Evolutionary conservation across 495 filamentous ascomycete genomes (phyloP), one percentile per base, ranked within the genome.

Genomic region (Neurospora intermedia): DNA sequence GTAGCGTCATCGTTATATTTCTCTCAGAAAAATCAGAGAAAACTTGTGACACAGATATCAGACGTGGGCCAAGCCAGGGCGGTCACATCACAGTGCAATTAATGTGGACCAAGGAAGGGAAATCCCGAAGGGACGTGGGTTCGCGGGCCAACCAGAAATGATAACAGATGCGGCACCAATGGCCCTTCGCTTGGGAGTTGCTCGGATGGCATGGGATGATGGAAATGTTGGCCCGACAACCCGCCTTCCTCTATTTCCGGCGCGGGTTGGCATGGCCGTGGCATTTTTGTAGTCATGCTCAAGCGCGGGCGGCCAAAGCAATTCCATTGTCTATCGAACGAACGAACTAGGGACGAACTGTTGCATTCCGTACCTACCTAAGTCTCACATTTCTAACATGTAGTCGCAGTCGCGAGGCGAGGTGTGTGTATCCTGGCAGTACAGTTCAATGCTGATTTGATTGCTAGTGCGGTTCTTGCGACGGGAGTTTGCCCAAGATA

Each of bases 71-170:
- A 66, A 27, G 54, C 27, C 54, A 35, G 27, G 54, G 54, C 54
- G 27, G 54, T 66, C 54, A 62, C 54, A 66, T 66, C 54, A 66
- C 54, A 66, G 43, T 46, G n/a, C 38, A 72, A 20, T 39, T 45
- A 72, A 66, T 35, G 70, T 42, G 27, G 43, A 71, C 38, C 70
- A 74, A 62, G 38, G 46, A 66, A 76, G 43, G 39, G 40, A 76
- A 73, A 75, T 74, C 70, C 75, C 75, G 70, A 76, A 74, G 23
- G 40, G 18, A 45, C 42, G 41, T 46, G 73, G 70, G 73, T 62
- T 72, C 71, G 74, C 69, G 70, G 75, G 72, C 71, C 74, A 75
- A 75, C 74, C 69, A 43, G 15, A 59, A 27, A 71, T 38, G 74
- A 66, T 69, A 35, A 35, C 27, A 66, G 54, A 66, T 10, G 54